Evolutionary conservation across 2,329 filamentous ascomycete genomes (phyloP), one percentile per base, ranked within the genome.

Genomic region (Aspergillus hortae): DNA sequence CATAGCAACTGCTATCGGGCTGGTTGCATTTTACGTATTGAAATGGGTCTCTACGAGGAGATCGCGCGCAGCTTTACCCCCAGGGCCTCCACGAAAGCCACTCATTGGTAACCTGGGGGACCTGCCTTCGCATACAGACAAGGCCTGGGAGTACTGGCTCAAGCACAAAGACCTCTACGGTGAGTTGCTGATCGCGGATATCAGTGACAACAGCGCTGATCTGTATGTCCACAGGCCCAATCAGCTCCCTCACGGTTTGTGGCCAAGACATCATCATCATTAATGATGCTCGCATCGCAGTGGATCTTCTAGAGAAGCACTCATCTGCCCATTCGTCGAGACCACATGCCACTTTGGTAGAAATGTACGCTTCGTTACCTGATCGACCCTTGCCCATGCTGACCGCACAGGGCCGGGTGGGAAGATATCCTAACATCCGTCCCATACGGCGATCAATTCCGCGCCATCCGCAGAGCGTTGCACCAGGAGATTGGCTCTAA

Each of bases 21-120:
- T 38, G 35, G 35, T 38, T 6, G 35, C 4, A 6, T 4, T 38
- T n/a, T 38, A n/a, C 35, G 6, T 38, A 14, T 4, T 38, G 35
- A 38, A 17, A 4, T 38, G 35, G 35, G 35, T n/a, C 7, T 38
- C 35, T 38, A 38, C 14, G 35, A 38, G 1, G 10, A 30, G 5
- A 38, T 38, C 3, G 35, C 15, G 14, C 10, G 14, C 1, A 38
- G 14, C 35, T 38, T 64, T 79, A 0, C 80, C 78, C 0, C 79
- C 78, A 1, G 80, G 79, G 0, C 80, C 79, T 0, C 77, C 70
- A 41, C 70, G 69, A 0, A 56, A 75, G 1, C 77, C 75, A 0
- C 30, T 82, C 0, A 42, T 81, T 5, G 79, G 79, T 1, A 82
- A 81, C 52, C 52, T 80, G 12, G 55, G 57, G 1, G 77, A 81